Conservation (phyloP, 2,329 filamentous ascomycete species). For the Aureobasidium sp. region DNA sequence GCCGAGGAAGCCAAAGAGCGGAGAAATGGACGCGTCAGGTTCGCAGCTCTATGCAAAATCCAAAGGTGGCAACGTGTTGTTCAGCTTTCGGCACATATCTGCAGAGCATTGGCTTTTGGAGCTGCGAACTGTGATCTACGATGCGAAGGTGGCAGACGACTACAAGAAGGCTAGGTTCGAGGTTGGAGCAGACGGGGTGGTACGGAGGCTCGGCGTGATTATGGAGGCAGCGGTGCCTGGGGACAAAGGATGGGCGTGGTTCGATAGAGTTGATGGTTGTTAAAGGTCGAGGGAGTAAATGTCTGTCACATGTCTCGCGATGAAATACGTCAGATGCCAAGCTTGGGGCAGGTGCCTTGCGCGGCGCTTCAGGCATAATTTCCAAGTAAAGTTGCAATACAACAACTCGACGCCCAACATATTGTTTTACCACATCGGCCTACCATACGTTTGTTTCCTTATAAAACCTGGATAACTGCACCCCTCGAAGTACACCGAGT, state of each 20-base stretch:
- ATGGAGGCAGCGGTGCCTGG: conserved; percentile 10
- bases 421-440: not conserved
- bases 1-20: not conserved
- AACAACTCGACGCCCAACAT: not conserved
- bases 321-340: conserved; percentile 1
- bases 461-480: not conserved
- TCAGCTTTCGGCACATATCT: conserved; percentile 14
- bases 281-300: not conserved
- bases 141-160: not conserved
- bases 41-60: conserved; percentile 9
- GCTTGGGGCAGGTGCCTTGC: not conserved
- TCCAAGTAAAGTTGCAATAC: not conserved
- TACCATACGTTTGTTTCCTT: not conserved
- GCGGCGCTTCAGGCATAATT: too few species aligned
- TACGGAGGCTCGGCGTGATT: conserved; percentile 10
- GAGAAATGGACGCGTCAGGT: not conserved
- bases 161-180: conserved; percentile 15
- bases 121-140: not conserved
- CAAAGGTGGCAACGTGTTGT: not conserved
- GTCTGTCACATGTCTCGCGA: conserved; percentile 6
- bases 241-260: conserved; percentile 14
- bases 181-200: conserved; percentile 15
- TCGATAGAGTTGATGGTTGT: not conserved
- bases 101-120: conserved; percentile 17
- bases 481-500: not conserved